Percentiles rank a stretch among this genome's conserved stretches.
These are phyloP conservation scores for Anastatica hierochuntica DNA, from an alignment of 345 rosid genomes.

Conservation along the genomic window DNA sequence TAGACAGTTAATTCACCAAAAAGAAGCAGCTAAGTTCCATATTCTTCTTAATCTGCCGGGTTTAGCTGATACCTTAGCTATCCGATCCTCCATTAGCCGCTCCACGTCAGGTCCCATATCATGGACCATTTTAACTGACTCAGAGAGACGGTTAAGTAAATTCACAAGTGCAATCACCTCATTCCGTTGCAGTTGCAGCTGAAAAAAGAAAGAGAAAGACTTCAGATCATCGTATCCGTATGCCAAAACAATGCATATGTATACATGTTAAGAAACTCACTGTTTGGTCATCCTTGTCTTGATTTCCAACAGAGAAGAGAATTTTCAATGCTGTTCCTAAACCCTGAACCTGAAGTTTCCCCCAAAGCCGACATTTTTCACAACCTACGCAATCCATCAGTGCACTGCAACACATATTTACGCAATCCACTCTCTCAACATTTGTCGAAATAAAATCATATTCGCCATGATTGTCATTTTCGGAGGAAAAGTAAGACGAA, in stretches of 20 bases:
- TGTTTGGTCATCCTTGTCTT: constrained; percentile 30
- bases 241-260: neutral
- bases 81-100: constrained; percentile 29
- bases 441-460: neutral
- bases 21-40: constrained; percentile 16
- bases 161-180: constrained; percentile 57
- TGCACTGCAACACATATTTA: constrained; percentile 48
- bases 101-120: constrained; percentile 46
- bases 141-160: constrained; percentile 51
- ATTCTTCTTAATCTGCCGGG: constrained; percentile 19
- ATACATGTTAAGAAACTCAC: constrained; percentile 37
- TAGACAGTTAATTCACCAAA: constrained; percentile 25
- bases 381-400: constrained; percentile 97
- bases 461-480: no score
- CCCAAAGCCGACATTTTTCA: constrained; percentile 98
- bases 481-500: constrained; percentile 7
- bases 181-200: constrained; percentile 46
- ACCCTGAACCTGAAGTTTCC: constrained; percentile 97
- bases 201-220: neutral
- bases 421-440: neutral
- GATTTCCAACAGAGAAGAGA: constrained; percentile 69
- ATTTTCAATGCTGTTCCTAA: constrained; percentile 90
- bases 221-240: neutral
- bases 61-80: constrained; percentile 6
- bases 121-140: constrained; percentile 39